Evolutionary conservation across 345 rosid species (phyloP).

Genomic region (Gossypium longicalyx): DNA sequence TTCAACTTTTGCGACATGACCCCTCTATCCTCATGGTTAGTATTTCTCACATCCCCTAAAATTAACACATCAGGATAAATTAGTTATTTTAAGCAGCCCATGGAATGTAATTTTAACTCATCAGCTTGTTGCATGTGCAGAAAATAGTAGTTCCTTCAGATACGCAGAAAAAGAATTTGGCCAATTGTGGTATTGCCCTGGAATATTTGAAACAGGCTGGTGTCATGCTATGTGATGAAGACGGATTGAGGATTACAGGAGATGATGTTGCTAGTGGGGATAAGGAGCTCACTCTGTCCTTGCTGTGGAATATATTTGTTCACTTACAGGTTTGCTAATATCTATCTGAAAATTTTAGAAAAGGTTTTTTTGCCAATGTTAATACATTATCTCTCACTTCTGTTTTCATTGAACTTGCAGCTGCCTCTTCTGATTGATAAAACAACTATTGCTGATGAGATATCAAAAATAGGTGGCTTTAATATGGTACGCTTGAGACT

Average conservation of each 20-base stretch:
- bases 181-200: slow-evolving; percentile 64
- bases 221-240: slow-evolving; percentile 62
- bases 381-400: background rate
- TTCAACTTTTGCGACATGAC: slow-evolving; percentile 78
- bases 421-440: slow-evolving; percentile 69
- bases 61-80: background rate
- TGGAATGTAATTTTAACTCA: slow-evolving; percentile 12
- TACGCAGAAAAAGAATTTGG: slow-evolving; percentile 56
- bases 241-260: slow-evolving; percentile 52
- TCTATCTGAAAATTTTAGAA: slow-evolving; percentile 2
- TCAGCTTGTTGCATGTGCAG: slow-evolving; percentile 39
- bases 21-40: slow-evolving; percentile 75
- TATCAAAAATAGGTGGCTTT: slow-evolving; percentile 41
- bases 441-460: slow-evolving; percentile 52
- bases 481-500: slow-evolving; percentile 45
- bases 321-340: slow-evolving; percentile 68
- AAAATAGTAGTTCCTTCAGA: slow-evolving; percentile 75
- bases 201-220: slow-evolving; percentile 63
- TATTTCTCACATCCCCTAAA: slow-evolving; percentile 1
- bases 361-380: slow-evolving; percentile 1
- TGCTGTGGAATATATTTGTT: slow-evolving; percentile 88
- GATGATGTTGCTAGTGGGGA: slow-evolving; percentile 79
- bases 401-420: slow-evolving; percentile 37
- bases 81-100: slow-evolving; percentile 1
- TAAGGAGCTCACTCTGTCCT: slow-evolving; percentile 70